Base-by-base conservation (phyloP, 108 stramenopile species). In the Stephanodiscus minutulus region DNA sequence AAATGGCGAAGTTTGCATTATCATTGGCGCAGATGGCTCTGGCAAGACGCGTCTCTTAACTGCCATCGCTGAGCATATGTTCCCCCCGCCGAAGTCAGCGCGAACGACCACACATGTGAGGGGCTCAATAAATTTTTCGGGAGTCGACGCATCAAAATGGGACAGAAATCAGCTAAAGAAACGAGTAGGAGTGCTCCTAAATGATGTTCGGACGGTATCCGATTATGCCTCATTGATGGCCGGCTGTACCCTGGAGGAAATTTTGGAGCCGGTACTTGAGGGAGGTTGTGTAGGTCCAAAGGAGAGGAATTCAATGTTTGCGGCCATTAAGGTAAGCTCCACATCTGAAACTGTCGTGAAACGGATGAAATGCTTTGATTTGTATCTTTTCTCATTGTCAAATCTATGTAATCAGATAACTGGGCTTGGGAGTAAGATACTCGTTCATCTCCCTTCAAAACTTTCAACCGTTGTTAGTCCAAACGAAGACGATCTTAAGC, bases 11-110 rank as follows among this genome's bases (percentile, higher is more conserved):
- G 76, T 95, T 4, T 66, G 90, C 11, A 79, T 86, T 24, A 48
- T 95, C 9, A 72, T 95, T 52, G 94, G 94, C 17, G 86, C 88
- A 37, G 90, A 84, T 64, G 87, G 90, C 0, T 52, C 83, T 36
- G 94, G 94, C 2, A 95, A 95, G 70, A 82, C 88, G 7, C 55
- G 90, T 52, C 79, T 95, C 11, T 66, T 95, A 17, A 91, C 94
- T n/a, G 65, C 91, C 2, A 72, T 95, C 15, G 87, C 88, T 9
- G 94, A 95, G 80, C 37, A 82, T 11, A 70, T 95, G 2, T 73
- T 88, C 24, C 21, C 53, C 8, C 90, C 94, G 25, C 91, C 94
- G 13, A 77, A 80, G 63, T 67, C 72, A 57, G 80, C 91, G 20
- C 63, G 77, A 18, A 86, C 91, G 0, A 82, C 88, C 8, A 88